Base-by-base conservation (phyloP, 257 asterid genomes). In the Haberlea rhodopensis region DNA sequence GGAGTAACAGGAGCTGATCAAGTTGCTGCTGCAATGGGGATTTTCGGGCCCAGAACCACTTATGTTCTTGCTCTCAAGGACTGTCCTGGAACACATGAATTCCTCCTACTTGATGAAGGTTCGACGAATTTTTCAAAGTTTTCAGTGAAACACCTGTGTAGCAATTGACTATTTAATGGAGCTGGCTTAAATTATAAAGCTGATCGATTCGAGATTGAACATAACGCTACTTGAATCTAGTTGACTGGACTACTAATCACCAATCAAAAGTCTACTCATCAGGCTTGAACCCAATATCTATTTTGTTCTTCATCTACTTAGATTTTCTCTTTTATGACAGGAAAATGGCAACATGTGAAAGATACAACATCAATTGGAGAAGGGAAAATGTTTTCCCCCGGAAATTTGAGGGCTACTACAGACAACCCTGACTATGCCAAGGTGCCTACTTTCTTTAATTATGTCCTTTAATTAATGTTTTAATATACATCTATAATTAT, bases 1-100 rank as follows among this genome's bases (percentile, higher is more conserved):
- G 96, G 97, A 6, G 85, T 94, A 19, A 85, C 94, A 2, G 97
- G 99, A 45, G 78, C 81, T 62, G 89, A 90, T 9, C 99, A 94
- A 77, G 99, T 80, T 59, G 99, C 99, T 59, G 92, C 99, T 25
- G 99, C 99, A n/a, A 94, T 94, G 99, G 99, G 99, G 31, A 94
- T 94, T 54, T 94, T 75, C 9, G 99, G 99, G 56, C 99, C 99
- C 3, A 77, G 97, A 43, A 87, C 99, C 7, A 94, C 99, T 0
- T 94, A 94, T 48, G 97, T 90, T 74, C 89, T 94, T 66, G 97
- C 99, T 29, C 90, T 94, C 58, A 90, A 94, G 72, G 97, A 94
- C 66, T 28, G 62, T 25, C 97, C 99, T 0, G 99, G 99, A 9
- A 94, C 99, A 20, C 97, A 94, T 58, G 99, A 94, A 57, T 94